phyloP scores from a whole-genome alignment of 1,284 basidiomycete species.

The Ganoderma lingzhi region DNA sequence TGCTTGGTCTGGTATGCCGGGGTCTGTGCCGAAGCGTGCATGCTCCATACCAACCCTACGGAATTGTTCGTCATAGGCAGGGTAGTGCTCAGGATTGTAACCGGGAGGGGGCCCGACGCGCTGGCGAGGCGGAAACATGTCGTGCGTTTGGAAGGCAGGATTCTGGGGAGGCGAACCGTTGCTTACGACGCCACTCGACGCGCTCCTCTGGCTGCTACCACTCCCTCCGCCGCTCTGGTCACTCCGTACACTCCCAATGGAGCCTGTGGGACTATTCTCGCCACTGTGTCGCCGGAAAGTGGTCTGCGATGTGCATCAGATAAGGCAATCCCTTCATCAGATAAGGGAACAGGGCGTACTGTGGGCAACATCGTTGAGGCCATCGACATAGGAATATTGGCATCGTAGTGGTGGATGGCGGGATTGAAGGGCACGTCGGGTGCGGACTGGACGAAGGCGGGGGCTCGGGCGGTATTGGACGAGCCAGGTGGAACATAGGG shows the following conservation, averaged over 20 bases:
- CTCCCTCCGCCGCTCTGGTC: conserved; percentile 26
- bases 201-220: conserved; percentile 28
- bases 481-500: conserved; percentile 32
- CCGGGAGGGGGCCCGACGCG: conserved; percentile 19
- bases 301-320: conserved; percentile 25
- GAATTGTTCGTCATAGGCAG: conserved; percentile 40
- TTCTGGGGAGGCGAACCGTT: conserved; percentile 16
- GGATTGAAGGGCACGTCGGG: conserved; percentile 24
- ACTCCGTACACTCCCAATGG: conserved; percentile 29
- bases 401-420: conserved; percentile 17
- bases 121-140: conserved; percentile 18
- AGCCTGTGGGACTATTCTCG: conserved; percentile 33
- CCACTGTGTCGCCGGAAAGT: conserved; percentile 26
- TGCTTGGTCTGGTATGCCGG: conserved; percentile 26
- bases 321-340: conserved; percentile 26
- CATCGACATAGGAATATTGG: conserved; percentile 22
- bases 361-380: conserved; percentile 23
- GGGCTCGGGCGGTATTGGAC: conserved; percentile 18
- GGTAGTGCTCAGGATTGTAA: conserved; percentile 39
- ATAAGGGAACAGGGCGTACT: conserved; percentile 32
- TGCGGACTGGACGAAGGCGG: conserved; percentile 22
- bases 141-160: conserved; percentile 18
- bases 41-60: conserved; percentile 42
- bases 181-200: conserved; percentile 28
- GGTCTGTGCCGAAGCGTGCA: conserved; percentile 32